These are phyloP conservation scores for Arabidopsis thaliana DNA, from an alignment of 345 rosid genomes.

Conservation along the genomic window DNA sequence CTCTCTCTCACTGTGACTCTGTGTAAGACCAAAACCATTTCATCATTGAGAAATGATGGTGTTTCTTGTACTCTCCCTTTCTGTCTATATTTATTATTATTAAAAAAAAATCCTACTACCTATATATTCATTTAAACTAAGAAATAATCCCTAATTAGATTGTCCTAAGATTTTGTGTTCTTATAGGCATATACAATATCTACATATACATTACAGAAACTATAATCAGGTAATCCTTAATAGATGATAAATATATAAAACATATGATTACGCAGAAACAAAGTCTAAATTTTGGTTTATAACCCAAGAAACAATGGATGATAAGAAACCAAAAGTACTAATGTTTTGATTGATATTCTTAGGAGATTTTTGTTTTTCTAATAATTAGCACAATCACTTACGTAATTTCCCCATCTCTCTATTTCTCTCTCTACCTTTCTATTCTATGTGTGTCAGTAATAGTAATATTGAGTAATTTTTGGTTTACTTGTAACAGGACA, in stretches of 20 bases:
- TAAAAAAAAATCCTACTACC: not conserved
- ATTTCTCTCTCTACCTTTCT: constrained; percentile 47
- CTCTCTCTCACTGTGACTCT: constrained; percentile 21
- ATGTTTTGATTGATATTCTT: constrained; percentile 19
- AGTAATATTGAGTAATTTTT: constrained; percentile 46
- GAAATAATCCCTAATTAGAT: constrained; percentile 13
- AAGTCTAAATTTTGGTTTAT: not conserved
- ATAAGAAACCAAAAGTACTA: constrained; percentile 40
- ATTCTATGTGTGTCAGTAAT: constrained; percentile 50
- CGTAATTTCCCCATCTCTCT: constrained; percentile 38
- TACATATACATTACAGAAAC: not conserved
- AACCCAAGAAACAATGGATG: constrained; percentile 35
- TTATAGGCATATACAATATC: not conserved
- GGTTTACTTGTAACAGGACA: constrained; percentile 52
- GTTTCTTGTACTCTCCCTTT: constrained; percentile 44
- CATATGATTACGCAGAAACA: constrained; percentile 12
- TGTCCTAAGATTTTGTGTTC: constrained; percentile 25
- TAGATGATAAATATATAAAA: not conserved
- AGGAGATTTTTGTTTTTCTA: constrained; percentile 1
- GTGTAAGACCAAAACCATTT: constrained; percentile 44
- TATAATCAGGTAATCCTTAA: not conserved
- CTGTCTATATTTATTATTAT: not conserved
- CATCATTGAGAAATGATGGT: constrained; percentile 51
- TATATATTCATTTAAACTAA: not conserved
- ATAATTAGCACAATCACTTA: constrained; percentile 10